Evolutionary conservation across 495 filamentous ascomycete species (phyloP).

Genomic region (Penicillium psychrofluorescens): DNA sequence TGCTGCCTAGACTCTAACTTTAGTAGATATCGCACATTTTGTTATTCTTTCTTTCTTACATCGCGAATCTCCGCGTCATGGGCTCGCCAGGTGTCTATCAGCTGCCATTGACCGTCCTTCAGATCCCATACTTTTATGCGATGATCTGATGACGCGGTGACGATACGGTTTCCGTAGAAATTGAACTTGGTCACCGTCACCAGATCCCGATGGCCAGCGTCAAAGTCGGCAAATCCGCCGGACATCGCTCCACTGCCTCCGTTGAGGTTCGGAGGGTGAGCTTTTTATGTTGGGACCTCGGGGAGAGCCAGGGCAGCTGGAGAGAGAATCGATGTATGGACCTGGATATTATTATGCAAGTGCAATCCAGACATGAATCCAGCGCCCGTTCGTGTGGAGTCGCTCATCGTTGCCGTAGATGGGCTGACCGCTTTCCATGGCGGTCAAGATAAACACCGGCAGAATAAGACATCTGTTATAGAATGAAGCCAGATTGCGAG

Average conservation of each 20-base stretch:
- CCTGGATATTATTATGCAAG: too few species aligned
- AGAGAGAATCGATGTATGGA: too few species aligned
- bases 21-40: conserved; percentile 4
- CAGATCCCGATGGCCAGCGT: conserved; percentile 55
- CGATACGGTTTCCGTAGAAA: conserved; percentile 81
- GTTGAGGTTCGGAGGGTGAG: conserved; percentile 8
- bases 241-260: conserved; percentile 23
- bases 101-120: conserved; percentile 66
- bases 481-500: conserved; percentile 30
- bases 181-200: conserved; percentile 52
- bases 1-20: conserved; percentile 50
- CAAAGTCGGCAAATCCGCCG: conserved; percentile 56
- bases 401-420: conserved; percentile 15
- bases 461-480: conserved; percentile 19
- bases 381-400: conserved; percentile 8
- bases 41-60: conserved; percentile 39
- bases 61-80: conserved; percentile 89
- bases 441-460: conserved; percentile 19
- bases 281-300: not conserved
- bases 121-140: conserved; percentile 90
- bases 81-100: conserved; percentile 82
- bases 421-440: conserved; percentile 13
- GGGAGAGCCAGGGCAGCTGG: conserved; percentile 3
- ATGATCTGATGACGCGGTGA: conserved; percentile 87
- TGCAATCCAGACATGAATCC: not conserved